These are phyloP conservation scores for Lepidium campestre DNA, from an alignment of 441 rosid species.

Conservation along the genomic window DNA sequence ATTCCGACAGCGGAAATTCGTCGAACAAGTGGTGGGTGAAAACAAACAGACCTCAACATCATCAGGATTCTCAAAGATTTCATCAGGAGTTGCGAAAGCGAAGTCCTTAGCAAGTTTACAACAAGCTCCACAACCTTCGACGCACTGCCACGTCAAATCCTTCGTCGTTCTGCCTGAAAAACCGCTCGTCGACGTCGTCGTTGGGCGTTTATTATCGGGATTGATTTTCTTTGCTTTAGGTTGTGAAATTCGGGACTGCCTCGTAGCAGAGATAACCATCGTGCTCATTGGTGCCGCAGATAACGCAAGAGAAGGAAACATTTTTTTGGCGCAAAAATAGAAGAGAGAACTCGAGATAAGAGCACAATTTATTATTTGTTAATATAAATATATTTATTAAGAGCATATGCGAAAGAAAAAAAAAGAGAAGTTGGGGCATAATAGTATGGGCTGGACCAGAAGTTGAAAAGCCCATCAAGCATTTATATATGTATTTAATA, in stretches of 20 bases:
- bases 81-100: slow-evolving; percentile 61
- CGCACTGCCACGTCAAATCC: slow-evolving; percentile 61
- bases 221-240: slow-evolving; percentile 9
- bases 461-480: too few species aligned
- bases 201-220: slow-evolving; percentile 4
- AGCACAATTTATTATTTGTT: too few species aligned
- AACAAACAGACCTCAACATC: slow-evolving; percentile 48
- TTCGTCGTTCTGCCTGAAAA: slow-evolving; percentile 20
- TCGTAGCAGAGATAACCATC: background rate
- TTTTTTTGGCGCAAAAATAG: slow-evolving; percentile 5
- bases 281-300: slow-evolving; percentile 7
- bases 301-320: slow-evolving; percentile 12
- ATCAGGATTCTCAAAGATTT: slow-evolving; percentile 50
- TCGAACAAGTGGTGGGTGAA: slow-evolving; percentile 37
- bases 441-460: too few species aligned
- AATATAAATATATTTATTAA: too few species aligned
- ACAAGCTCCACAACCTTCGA: slow-evolving; percentile 74
- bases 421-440: too few species aligned
- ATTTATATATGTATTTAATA: too few species aligned
- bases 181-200: slow-evolving; percentile 15
- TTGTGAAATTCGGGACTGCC: slow-evolving; percentile 9
- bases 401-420: too few species aligned
- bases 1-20: slow-evolving; percentile 20
- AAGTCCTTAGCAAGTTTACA: slow-evolving; percentile 83
- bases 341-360: background rate